Percentiles rank a stretch among this genome's conserved stretches.
phyloP scores from a whole-genome alignment of 1,139 yeast species.

The Saccharomyces hybrid region DNA sequence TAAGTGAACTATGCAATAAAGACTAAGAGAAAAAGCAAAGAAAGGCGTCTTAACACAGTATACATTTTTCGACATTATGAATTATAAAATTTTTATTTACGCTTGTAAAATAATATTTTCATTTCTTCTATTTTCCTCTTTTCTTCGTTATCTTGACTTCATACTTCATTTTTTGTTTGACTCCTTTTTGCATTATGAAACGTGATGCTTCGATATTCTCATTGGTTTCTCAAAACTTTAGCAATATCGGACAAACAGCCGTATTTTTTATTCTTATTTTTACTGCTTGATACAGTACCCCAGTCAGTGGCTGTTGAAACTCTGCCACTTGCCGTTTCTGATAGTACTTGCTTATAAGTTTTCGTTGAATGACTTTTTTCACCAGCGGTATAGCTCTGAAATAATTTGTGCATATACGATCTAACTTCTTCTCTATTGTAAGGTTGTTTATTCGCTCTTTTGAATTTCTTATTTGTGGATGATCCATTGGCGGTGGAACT shows the following conservation, averaged over 20 bases:
- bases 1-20: background rate
- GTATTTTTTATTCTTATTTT: constrained; percentile 26
- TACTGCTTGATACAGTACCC: constrained; percentile 26
- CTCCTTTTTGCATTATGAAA: background rate
- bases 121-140: background rate
- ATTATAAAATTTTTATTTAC: background rate
- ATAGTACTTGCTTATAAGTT: constrained; percentile 1
- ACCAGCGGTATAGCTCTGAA: constrained; percentile 11
- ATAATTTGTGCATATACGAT: constrained; percentile 18
- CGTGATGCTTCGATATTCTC: background rate
- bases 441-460: constrained; percentile 13
- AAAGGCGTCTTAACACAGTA: background rate
- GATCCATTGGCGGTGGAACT: constrained; percentile 2
- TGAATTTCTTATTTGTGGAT: background rate
- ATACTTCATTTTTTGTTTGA: background rate
- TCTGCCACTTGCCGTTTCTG: constrained; percentile 2
- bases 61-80: background rate
- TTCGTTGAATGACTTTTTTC: constrained; percentile 2
- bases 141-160: background rate
- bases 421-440: constrained; percentile 27
- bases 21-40: background rate
- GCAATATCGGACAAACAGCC: constrained; percentile 25
- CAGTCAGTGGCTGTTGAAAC: constrained; percentile 18
- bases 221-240: constrained; percentile 16
- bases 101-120: background rate